Evolutionary conservation across 2,329 filamentous ascomycete genomes (phyloP), one percentile per base, ranked within the genome.

Genomic region (Diaporthe sp.): DNA sequence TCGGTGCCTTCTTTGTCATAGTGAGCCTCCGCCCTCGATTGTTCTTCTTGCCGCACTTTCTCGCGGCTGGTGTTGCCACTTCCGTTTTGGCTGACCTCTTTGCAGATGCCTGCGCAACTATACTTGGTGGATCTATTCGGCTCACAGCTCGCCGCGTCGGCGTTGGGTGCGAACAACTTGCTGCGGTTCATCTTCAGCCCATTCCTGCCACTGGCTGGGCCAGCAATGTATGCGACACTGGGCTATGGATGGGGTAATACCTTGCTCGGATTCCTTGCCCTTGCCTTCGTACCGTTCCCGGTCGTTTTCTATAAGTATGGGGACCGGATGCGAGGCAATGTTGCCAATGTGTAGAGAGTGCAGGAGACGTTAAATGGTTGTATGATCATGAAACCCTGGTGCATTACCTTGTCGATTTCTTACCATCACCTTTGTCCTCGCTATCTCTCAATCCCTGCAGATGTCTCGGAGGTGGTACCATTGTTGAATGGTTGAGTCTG

Each of bases 131-230:
- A 92, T 69, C 87, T 87, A 1, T 84, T 82, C 61, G 73, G 73
- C 27, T 79, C 79, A 9, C 75, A 71, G 2, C 82, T 81, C 56
- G 81, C 83, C 2, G 83, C 83, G 1, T 84, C 82, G 1, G 81
- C 80, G 9, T 78, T 81, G 5, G 82, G 82, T 1, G 82, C 83
- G 2, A 79, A 80, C 58, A 78, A 69, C 39, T 17, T 92, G 37
- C 81, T 92, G 12, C 85, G 90, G 74, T 90, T 88, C 0, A 76
- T 89, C 7, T 90, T 92, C 72, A 89, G 88, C 74, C 86, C 88
- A 0, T 86, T 85, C 1, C 91, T 92, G 80, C 90, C 89, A 0
- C 82, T 91, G 1, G 91, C 91, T 79, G 90, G 88, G 4, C 83
- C 81, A 9, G 19, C 73, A 12, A 55, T 74, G 69, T 74, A 71